These are phyloP conservation scores for Telfairia occidentalis DNA, from an alignment of 331 rosid genomes.

Conservation along the genomic window DNA sequence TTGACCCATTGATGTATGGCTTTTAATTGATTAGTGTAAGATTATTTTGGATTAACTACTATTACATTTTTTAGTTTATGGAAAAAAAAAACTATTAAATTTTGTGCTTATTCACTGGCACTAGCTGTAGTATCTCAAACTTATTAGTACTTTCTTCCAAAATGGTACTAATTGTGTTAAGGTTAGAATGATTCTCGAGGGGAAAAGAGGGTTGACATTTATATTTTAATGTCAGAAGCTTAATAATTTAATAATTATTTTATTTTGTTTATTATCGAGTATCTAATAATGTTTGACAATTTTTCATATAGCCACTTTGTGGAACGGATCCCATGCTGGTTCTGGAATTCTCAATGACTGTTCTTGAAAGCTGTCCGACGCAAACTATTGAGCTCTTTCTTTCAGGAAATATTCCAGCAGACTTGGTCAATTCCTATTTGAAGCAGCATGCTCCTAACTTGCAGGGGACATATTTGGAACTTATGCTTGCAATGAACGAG, in stretches of 20 bases:
- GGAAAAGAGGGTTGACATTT: not conserved
- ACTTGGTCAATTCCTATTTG: constrained; percentile 91
- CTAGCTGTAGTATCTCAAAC: not conserved
- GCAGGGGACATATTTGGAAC: constrained; percentile 87
- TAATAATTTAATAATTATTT: not conserved
- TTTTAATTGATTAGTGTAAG: not conserved
- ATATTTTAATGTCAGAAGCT: not conserved
- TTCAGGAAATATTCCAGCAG: constrained; percentile 89
- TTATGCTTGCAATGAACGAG: constrained; percentile 97
- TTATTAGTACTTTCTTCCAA: not conserved
- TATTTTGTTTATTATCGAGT: not conserved
- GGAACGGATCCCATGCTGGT: constrained; percentile 90
- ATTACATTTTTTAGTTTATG: not conserved
- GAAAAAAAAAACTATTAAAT: not conserved
- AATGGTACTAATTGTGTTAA: not conserved
- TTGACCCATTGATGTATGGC: not conserved
- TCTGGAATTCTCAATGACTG: constrained; percentile 85
- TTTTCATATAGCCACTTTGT: constrained; percentile 75
- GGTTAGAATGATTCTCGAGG: too few species aligned
- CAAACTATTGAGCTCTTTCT: constrained; percentile 93
- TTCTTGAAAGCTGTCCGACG: constrained; percentile 91
- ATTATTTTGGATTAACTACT: not conserved
- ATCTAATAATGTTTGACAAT: constrained; percentile 18
- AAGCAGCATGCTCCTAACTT: constrained; percentile 92
- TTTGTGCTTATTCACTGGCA: not conserved